Evolutionary conservation across 176 grass and related monocot genomes (phyloP).

Genomic region (Phyllostachys edulis): DNA sequence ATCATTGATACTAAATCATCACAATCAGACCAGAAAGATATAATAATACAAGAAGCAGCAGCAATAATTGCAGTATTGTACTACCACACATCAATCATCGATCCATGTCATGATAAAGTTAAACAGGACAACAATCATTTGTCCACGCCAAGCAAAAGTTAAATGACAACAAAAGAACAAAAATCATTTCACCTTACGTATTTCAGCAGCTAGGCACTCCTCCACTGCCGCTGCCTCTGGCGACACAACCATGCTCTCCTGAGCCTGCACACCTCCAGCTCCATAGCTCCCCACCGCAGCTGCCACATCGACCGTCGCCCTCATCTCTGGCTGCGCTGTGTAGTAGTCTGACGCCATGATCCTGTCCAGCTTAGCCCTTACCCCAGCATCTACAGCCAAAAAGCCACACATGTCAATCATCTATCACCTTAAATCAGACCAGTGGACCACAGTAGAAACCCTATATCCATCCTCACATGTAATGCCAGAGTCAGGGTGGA

Average conservation of each 20-base stretch:
- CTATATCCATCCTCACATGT: slow-evolving; percentile 54
- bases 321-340: slow-evolving; percentile 68
- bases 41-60: slow-evolving; percentile 12
- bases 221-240: slow-evolving; percentile 34
- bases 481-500: slow-evolving; percentile 50
- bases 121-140: slow-evolving; percentile 16
- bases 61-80: background rate
- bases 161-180: background rate
- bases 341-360: slow-evolving; percentile 87
- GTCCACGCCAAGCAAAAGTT: background rate
- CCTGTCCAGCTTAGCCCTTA: slow-evolving; percentile 80
- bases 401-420: background rate
- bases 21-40: background rate
- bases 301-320: slow-evolving; percentile 51
- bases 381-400: slow-evolving; percentile 60
- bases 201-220: slow-evolving; percentile 28
- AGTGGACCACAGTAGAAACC: background rate
- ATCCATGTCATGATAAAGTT: background rate
- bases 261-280: slow-evolving; percentile 24
- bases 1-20: background rate
- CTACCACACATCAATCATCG: background rate
- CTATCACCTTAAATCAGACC: slow-evolving; percentile 3
- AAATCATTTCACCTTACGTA: slow-evolving; percentile 33
- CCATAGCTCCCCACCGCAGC: slow-evolving; percentile 70
- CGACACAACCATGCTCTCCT: slow-evolving; percentile 37